phyloP scores from a whole-genome alignment of 2,329 filamentous ascomycete genomes.

The Paradendryphiella salina region DNA sequence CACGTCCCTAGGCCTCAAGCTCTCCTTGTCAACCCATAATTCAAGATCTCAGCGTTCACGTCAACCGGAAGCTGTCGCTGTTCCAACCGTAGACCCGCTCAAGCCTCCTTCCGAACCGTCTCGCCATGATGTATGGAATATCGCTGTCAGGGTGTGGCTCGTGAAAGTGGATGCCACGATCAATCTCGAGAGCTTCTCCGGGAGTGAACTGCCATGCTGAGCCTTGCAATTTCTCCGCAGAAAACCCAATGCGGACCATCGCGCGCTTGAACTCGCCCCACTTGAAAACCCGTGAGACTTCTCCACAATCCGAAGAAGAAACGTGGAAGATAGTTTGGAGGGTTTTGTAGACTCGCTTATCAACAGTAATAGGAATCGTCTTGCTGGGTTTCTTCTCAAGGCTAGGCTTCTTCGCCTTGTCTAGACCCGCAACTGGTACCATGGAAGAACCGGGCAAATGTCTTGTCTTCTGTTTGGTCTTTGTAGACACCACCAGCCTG shows the following conservation, averaged over 20 bases:
- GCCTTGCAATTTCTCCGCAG: constrained; percentile 61
- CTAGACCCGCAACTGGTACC: neutral
- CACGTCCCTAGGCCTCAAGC: too few species aligned
- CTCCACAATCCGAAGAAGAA: constrained; percentile 6
- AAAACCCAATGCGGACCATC: constrained; percentile 56
- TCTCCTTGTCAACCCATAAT: neutral
- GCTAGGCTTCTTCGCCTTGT: constrained; percentile 55
- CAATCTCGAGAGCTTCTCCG: constrained; percentile 40
- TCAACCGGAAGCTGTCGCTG: neutral
- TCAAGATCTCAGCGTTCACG: neutral
- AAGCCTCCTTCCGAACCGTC: constrained; percentile 55
- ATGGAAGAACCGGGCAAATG: neutral
- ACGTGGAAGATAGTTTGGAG: neutral
- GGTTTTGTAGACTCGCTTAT: neutral
- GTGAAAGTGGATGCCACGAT: constrained; percentile 61
- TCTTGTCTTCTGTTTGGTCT: constrained; percentile 11
- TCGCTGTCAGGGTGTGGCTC: constrained; percentile 62
- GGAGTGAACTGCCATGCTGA: constrained; percentile 61
- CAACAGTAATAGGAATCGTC: neutral
- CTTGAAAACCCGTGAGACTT: constrained; percentile 53
- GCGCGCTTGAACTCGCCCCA: constrained; percentile 61
- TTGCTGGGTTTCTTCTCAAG: too few species aligned
- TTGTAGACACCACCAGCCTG: neutral
- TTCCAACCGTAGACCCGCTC: constrained; percentile 15
- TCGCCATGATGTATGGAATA: constrained; percentile 53